phyloP scores from a whole-genome alignment of 768 basidiomycete genomes.

The Megacollybia marginata region DNA sequence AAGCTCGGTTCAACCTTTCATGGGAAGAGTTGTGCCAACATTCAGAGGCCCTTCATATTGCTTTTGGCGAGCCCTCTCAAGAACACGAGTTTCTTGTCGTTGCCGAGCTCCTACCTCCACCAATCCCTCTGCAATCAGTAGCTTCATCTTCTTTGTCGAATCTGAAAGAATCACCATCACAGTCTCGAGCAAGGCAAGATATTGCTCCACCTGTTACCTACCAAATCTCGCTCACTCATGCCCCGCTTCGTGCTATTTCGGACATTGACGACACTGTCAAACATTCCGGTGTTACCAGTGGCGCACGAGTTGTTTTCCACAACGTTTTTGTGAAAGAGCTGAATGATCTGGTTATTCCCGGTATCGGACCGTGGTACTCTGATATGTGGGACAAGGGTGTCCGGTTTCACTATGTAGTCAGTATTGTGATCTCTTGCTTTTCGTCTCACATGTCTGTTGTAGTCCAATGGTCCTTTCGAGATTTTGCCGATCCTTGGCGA shows the following conservation, averaged over 20 bases:
- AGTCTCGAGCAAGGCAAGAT: background rate
- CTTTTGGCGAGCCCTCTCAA: constrained; percentile 41
- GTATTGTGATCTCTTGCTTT: constrained; percentile 20
- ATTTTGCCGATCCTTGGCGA: constrained; percentile 71
- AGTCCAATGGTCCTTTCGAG: constrained; percentile 89
- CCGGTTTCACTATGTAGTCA: constrained; percentile 82
- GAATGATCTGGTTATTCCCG: constrained; percentile 70
- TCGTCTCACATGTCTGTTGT: background rate
- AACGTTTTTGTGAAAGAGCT: constrained; percentile 90
- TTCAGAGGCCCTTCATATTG: constrained; percentile 47
- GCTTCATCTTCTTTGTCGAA: constrained; percentile 3
- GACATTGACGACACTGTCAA: constrained; percentile 96
- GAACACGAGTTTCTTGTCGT: constrained; percentile 51
- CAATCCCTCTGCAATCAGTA: constrained; percentile 8
- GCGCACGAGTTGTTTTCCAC: constrained; percentile 76
- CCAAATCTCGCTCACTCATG: constrained; percentile 47
- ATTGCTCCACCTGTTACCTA: constrained; percentile 11
- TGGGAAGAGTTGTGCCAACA: constrained; percentile 68
- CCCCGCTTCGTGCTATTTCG: constrained; percentile 73
- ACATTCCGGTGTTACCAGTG: constrained; percentile 65
- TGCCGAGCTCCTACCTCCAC: constrained; percentile 42
- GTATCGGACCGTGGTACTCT: constrained; percentile 76
- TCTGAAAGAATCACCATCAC: constrained; percentile 3
- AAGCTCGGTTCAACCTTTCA: constrained; percentile 47
- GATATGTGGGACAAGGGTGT: constrained; percentile 64